Evolutionary conservation across 2,329 filamentous ascomycete species (phyloP).

Genomic region (Annulohypoxylon truncatum): DNA sequence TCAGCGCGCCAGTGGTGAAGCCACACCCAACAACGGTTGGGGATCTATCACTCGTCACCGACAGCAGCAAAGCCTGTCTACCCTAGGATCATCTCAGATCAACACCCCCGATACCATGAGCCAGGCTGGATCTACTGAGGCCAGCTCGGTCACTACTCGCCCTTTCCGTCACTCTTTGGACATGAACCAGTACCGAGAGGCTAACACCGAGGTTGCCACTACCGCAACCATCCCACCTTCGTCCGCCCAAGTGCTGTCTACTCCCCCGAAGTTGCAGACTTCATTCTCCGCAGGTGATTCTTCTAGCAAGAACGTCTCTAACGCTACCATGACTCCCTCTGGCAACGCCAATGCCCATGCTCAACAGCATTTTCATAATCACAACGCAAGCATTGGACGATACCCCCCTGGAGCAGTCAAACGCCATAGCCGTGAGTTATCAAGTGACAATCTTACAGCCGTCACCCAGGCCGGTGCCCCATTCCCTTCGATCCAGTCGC

Average conservation of each 20-base stretch:
- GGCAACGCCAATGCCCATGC: conserved; percentile 68
- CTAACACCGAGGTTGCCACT: conserved; percentile 53
- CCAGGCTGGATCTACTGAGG: conserved; percentile 57
- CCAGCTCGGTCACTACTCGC: conserved; percentile 60
- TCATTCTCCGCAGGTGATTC: conserved; percentile 93
- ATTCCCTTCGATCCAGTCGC: conserved; percentile 74
- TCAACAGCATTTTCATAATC: conserved; percentile 76
- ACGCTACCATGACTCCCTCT: conserved; percentile 56
- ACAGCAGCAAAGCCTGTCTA: conserved; percentile 69
- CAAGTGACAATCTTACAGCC: conserved; percentile 59
- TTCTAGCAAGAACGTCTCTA: conserved; percentile 79
- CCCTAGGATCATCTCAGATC: conserved; percentile 55
- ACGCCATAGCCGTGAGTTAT: conserved; percentile 80
- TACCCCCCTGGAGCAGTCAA: conserved; percentile 76
- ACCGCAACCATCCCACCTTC: conserved; percentile 59
- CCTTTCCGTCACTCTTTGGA: conserved; percentile 70
- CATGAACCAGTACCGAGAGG: conserved; percentile 59
- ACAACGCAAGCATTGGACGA: conserved; percentile 84
- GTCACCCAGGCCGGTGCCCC: conserved; percentile 54
- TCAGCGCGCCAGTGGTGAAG: conserved; percentile 70
- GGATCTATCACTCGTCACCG: conserved; percentile 75
- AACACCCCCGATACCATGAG: conserved; percentile 54
- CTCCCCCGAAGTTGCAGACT: conserved; percentile 80
- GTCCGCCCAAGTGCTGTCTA: conserved; percentile 65
- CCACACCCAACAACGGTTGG: conserved; percentile 63